Base-by-base conservation (phyloP, 495 filamentous ascomycete species). In the Xylaria acuta region DNA sequence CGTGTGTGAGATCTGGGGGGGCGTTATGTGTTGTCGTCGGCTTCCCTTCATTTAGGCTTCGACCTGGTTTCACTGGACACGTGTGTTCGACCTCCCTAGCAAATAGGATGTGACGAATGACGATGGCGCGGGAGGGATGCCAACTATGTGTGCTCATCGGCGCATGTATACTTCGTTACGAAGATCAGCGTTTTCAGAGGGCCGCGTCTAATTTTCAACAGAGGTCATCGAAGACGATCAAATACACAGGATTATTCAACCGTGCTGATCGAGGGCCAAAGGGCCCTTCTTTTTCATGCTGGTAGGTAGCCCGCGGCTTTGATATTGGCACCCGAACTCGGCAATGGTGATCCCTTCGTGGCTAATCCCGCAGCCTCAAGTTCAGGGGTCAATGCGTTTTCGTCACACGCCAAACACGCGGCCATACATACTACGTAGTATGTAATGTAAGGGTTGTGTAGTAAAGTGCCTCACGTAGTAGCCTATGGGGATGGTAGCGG, bases 361-460 rank as follows among this genome's bases (percentile, higher is more conserved):
- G 68, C 56, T 70, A 53, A 41, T 64, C 68, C 30, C 56, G 59
- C 34, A 27, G 58, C 45, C 25, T 71, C 59, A 22, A 41, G 5
- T 20, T 53, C 49, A 64, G 36, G 59, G 59, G 47, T 36, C 34
- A 64, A 56, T 62, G 51, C 60, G 36, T 64, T 71, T 64, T 59
- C 59, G 47, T 64, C 59, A 64, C 34, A 71, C 59, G 36, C 3
- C 41, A 38, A 41, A 36, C 40, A 32, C 34, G 14, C 47, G 43
- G 69, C n/a, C n/a, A 2, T 69, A 62, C 27, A 36, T 49, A 38
- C 40, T 60, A 38, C 9, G 18, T 32, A 30, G 36, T 64, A n/a
- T 34, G 5, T 25, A 60, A 22, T 34, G 18, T 34, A 60, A 47
- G 30, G 27, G 18, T n/a, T 63, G 40, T 70, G 22, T 51, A 36